Percentiles rank a stretch among this genome's conserved stretches.
phyloP scores from a whole-genome alignment of 2,329 filamentous ascomycete genomes.

The Botryotinia calthae region DNA sequence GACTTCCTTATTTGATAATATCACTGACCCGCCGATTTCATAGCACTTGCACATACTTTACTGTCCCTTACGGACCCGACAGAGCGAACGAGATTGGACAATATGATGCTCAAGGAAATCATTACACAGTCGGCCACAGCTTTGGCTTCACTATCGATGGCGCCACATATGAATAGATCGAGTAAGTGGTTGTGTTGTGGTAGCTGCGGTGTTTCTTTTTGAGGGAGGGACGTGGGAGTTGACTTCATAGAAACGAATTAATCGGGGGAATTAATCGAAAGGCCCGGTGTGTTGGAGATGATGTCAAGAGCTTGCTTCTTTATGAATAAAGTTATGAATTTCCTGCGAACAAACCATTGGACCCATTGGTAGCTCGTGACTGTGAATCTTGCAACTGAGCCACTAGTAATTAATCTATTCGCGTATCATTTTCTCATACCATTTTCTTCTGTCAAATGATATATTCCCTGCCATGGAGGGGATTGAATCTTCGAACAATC shows the following conservation, averaged over 20 bases:
- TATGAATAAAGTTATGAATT: background rate
- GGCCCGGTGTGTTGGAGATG: background rate
- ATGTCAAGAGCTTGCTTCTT: background rate
- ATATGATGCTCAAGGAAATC: slow-evolving; percentile 24
- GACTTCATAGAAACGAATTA: background rate
- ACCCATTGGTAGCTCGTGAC: background rate
- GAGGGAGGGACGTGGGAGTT: background rate
- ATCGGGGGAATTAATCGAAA: background rate
- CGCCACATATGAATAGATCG: background rate
- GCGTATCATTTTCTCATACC: background rate
- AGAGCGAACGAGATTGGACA: slow-evolving; percentile 28
- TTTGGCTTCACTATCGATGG: slow-evolving; percentile 23
- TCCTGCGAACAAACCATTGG: background rate
- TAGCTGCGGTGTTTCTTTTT: background rate
- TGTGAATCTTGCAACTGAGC: background rate
- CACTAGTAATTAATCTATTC: too few species aligned
- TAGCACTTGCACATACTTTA: slow-evolving; percentile 42
- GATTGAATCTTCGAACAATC: background rate
- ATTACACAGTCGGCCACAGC: slow-evolving; percentile 30
- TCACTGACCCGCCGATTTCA: background rate
- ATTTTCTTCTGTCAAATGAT: background rate
- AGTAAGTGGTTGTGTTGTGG: background rate
- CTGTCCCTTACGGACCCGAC: slow-evolving; percentile 33
- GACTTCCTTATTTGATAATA: background rate
- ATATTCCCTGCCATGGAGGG: background rate